Conservation (phyloP, 306 rosid genomes). For the Cyclanthera cordifolia region DNA sequence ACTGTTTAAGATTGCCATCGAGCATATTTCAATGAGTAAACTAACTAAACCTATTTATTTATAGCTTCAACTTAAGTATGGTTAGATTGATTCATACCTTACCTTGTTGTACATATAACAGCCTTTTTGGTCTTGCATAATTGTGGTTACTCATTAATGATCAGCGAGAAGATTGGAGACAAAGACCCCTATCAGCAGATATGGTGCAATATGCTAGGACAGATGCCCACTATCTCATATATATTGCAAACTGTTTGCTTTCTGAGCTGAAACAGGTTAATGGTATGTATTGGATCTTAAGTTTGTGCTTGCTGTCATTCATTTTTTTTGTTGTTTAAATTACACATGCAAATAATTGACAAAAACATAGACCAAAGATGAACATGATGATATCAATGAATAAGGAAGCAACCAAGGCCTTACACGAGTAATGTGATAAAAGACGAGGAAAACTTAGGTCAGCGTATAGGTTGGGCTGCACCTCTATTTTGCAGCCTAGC, state of each 20-base stretch:
- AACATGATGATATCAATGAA: not conserved
- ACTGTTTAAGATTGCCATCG: not conserved
- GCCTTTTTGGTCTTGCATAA: not conserved
- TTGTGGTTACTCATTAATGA: conserved; percentile 18
- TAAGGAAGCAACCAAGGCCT: not conserved
- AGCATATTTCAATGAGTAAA: not conserved
- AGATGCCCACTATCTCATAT: conserved; percentile 83
- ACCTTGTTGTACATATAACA: not conserved
- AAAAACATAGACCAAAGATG: not conserved
- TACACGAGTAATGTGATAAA: conserved; percentile 5
- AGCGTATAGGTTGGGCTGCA: no score
- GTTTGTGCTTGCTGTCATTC: conserved; percentile 19
- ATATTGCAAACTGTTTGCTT: conserved; percentile 63
- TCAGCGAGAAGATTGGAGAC: conserved; percentile 98
- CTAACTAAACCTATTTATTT: not conserved
- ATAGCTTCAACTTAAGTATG: not conserved
- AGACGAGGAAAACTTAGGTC: no score
- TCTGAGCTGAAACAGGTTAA: conserved; percentile 50
- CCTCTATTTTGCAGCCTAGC: no score
- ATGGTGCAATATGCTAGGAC: conserved; percentile 82
- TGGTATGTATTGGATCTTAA: conserved; percentile 37
- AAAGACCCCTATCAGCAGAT: conserved; percentile 71
- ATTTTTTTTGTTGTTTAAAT: conserved; percentile 6
- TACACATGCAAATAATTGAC: not conserved
- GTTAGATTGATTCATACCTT: not conserved